A percentile compares a stretch with the other conserved stretches of the same genome.
phyloP scores from a whole-genome alignment of 2,329 filamentous ascomycete species.

The Cyclaneusma minus region DNA sequence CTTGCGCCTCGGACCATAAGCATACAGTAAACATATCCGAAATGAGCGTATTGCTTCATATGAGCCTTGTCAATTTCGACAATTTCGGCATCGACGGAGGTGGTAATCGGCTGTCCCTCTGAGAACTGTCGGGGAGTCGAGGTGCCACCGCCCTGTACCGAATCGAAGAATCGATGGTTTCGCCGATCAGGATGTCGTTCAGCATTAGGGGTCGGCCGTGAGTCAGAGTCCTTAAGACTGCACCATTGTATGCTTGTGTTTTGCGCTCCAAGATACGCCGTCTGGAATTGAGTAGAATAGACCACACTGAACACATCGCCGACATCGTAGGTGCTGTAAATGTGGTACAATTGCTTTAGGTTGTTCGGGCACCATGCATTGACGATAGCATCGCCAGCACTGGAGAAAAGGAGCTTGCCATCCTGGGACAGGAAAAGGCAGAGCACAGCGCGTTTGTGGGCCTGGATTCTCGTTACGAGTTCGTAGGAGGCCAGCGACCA shows the following conservation, averaged over 20 bases:
- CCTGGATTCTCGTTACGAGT: slow-evolving; percentile 62
- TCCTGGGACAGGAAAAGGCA: slow-evolving; percentile 69
- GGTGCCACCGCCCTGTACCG: slow-evolving; percentile 67
- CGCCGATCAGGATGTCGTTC: slow-evolving; percentile 59
- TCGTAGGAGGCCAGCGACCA: slow-evolving; percentile 87
- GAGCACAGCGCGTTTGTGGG: slow-evolving; percentile 82
- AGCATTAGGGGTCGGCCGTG: slow-evolving; percentile 43
- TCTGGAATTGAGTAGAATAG: slow-evolving; percentile 66
- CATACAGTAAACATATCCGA: slow-evolving; percentile 95
- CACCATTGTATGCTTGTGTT: slow-evolving; percentile 96
- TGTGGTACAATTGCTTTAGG: slow-evolving; percentile 66
- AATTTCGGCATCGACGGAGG: slow-evolving; percentile 43
- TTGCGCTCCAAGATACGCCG: slow-evolving; percentile 81
- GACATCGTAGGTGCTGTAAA: slow-evolving; percentile 87
- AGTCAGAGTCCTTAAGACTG: slow-evolving; percentile 47
- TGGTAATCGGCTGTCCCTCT: slow-evolving; percentile 25
- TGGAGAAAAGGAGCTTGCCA: slow-evolving; percentile 66
- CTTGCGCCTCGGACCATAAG: slow-evolving; percentile 59
- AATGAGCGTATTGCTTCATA: slow-evolving; percentile 81
- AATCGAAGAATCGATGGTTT: slow-evolving; percentile 87
- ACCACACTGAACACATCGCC: slow-evolving; percentile 94
- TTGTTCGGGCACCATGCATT: slow-evolving; percentile 80
- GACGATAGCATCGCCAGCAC: slow-evolving; percentile 82
- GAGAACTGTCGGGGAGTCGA: slow-evolving; percentile 50
- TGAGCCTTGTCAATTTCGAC: slow-evolving; percentile 72